phyloP scores from a whole-genome alignment of 306 rosid species.

The Oemleria cerasiformis region DNA sequence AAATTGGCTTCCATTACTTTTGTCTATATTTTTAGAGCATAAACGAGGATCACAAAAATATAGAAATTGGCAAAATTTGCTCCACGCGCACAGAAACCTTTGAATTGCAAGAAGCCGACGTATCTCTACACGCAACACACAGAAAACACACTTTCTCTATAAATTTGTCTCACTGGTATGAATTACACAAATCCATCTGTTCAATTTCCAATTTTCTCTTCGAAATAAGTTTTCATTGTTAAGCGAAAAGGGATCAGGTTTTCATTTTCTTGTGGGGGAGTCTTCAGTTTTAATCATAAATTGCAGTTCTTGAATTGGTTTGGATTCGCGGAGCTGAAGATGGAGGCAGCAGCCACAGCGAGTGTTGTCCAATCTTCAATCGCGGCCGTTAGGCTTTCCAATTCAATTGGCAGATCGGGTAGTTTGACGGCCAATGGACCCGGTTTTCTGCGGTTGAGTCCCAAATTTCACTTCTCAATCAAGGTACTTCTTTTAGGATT shows the following conservation, averaged over 20 bases:
- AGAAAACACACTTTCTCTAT: neutral
- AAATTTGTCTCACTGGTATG: neutral
- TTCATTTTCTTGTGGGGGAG: neutral
- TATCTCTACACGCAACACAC: neutral
- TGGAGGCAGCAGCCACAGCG: conserved; percentile 51
- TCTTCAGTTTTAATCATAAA: neutral
- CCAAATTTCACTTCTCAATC: conserved; percentile 28
- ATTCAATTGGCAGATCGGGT: conserved; percentile 32
- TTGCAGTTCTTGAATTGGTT: neutral
- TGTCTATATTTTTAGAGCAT: neutral
- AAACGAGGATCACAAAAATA: neutral
- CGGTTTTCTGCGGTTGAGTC: conserved; percentile 29
- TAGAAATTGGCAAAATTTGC: neutral
- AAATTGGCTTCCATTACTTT: neutral
- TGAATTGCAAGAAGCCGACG: neutral
- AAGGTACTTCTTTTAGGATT: conserved; percentile 38
- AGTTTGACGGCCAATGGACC: conserved; percentile 27
- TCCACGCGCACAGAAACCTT: conserved; percentile 3
- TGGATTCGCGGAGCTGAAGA: conserved; percentile 34
- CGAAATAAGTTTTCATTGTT: neutral
- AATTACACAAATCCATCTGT: neutral
- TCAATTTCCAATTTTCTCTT: neutral
- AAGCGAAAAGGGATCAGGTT: neutral
- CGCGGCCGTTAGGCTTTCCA: conserved; percentile 19
- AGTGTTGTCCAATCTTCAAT: conserved; percentile 44